Conservation (phyloP, 768 basidiomycete genomes). For the Trametopsis cervina region DNA sequence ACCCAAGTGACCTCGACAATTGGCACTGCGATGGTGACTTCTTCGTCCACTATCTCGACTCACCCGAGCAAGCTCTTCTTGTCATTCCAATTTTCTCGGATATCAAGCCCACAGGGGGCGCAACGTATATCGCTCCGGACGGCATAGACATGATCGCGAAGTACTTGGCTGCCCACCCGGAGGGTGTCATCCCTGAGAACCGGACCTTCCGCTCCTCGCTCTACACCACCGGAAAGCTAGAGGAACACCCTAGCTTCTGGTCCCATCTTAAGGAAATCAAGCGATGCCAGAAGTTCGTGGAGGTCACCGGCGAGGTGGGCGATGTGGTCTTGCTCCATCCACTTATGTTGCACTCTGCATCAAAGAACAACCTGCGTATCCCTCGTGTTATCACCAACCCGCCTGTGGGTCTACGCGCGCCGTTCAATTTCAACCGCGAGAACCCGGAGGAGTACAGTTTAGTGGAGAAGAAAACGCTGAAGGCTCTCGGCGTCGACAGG, state of each 20-base stretch:
- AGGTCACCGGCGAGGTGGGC: constrained; percentile 30
- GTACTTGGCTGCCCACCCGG: constrained; percentile 45
- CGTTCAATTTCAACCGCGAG: constrained; percentile 27
- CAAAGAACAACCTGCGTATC: constrained; percentile 27
- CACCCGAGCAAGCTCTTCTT: constrained; percentile 31
- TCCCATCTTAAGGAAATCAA: constrained; percentile 39
- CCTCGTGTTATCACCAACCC: constrained; percentile 34
- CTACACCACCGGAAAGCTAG: constrained; percentile 18
- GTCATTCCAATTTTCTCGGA: constrained; percentile 31
- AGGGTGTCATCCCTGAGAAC: constrained; percentile 41
- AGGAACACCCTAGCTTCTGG: constrained; percentile 22
- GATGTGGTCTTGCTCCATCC: constrained; percentile 32
- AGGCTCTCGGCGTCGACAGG: constrained; percentile 28
- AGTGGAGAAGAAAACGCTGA: constrained; percentile 30
- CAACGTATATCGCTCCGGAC: constrained; percentile 30
- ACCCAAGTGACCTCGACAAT: constrained; percentile 27
- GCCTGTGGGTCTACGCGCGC: constrained; percentile 26
- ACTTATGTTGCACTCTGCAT: constrained; percentile 33
- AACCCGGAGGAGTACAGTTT: constrained; percentile 25
- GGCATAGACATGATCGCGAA: constrained; percentile 35
- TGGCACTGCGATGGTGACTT: constrained; percentile 31
- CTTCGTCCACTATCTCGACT: constrained; percentile 31
- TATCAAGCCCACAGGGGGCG: constrained; percentile 28
- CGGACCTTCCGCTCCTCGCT: constrained; percentile 42
- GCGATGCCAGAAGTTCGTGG: constrained; percentile 21